A percentile compares a stretch with the other conserved stretches of the same genome.
phyloP scores from a whole-genome alignment of 495 filamentous ascomycete genomes.

The Lophiotrema nucula region DNA sequence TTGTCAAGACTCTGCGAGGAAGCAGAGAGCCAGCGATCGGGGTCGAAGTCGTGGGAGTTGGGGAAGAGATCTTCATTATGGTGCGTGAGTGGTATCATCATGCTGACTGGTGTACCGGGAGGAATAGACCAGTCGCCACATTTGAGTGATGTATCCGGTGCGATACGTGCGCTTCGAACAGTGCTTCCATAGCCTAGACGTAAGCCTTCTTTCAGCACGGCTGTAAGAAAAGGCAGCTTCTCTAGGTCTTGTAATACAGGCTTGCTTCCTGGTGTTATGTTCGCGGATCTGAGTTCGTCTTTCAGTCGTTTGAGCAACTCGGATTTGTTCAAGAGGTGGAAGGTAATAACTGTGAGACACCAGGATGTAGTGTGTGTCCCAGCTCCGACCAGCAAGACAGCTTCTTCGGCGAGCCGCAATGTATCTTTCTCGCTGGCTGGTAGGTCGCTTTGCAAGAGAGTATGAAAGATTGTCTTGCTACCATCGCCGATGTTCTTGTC shows the following conservation, averaged over 20 bases:
- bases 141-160: neutral
- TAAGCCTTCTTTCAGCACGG: constrained; percentile 49
- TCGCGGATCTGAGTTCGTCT: constrained; percentile 4
- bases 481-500: constrained; percentile 17
- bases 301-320: neutral
- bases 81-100: constrained; percentile 20
- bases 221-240: constrained; percentile 41
- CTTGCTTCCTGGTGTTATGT: neutral
- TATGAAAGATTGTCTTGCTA: constrained; percentile 21
- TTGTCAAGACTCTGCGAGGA: neutral
- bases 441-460: constrained; percentile 14
- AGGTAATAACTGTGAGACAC: constrained; percentile 33
- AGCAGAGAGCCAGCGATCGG: constrained; percentile 29
- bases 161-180: constrained; percentile 35
- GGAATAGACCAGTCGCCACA: constrained; percentile 12
- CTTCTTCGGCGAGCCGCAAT: constrained; percentile 23
- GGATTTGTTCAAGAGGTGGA: constrained; percentile 36
- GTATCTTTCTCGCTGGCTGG: constrained; percentile 16
- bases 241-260: constrained; percentile 25
- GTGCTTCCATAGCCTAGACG: constrained; percentile 48
- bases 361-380: constrained; percentile 16
- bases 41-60: constrained; percentile 17
- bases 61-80: constrained; percentile 23
- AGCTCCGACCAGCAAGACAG: constrained; percentile 11
- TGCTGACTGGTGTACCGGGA: constrained; percentile 28